phyloP scores from a whole-genome alignment of 108 stramenopile species.

The Nannochloropsis gaditana region DNA sequence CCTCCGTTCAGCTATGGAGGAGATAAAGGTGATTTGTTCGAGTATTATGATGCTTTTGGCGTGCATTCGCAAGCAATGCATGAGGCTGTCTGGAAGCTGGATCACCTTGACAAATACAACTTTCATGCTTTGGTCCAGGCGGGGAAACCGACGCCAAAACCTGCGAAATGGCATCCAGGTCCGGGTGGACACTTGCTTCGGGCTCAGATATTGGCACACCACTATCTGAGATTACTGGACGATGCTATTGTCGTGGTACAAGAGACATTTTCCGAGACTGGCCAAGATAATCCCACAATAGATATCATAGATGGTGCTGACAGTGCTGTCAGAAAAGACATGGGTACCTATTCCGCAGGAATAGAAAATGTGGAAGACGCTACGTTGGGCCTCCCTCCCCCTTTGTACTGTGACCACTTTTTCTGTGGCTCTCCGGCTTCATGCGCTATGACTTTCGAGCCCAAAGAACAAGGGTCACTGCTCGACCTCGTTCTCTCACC shows the following conservation, averaged over 20 bases:
- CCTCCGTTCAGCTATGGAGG: background rate
- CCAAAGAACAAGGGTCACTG: background rate
- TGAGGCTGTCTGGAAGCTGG: background rate
- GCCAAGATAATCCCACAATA: background rate
- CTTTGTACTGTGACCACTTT: conserved; percentile 6
- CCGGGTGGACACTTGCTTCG: conserved; percentile 16
- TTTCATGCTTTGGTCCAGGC: conserved; percentile 10
- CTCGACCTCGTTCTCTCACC: conserved; percentile 11
- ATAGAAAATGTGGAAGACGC: background rate
- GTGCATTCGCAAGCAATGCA: conserved; percentile 3
- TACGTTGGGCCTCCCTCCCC: background rate
- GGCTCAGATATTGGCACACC: background rate
- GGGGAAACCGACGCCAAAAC: background rate
- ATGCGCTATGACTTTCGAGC: conserved; percentile 13
- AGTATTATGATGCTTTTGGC: background rate
- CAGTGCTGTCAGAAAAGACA: conserved; percentile 4
- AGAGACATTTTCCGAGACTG: background rate
- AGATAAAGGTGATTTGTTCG: background rate
- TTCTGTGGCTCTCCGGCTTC: background rate
- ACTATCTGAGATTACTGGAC: background rate
- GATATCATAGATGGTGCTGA: background rate
- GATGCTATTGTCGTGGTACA: background rate
- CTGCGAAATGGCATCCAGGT: background rate
- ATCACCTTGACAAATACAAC: background rate
- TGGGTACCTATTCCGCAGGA: background rate